phyloP scores from a whole-genome alignment of 495 filamentous ascomycete genomes.

The Lindgomyces ingoldianus region DNA sequence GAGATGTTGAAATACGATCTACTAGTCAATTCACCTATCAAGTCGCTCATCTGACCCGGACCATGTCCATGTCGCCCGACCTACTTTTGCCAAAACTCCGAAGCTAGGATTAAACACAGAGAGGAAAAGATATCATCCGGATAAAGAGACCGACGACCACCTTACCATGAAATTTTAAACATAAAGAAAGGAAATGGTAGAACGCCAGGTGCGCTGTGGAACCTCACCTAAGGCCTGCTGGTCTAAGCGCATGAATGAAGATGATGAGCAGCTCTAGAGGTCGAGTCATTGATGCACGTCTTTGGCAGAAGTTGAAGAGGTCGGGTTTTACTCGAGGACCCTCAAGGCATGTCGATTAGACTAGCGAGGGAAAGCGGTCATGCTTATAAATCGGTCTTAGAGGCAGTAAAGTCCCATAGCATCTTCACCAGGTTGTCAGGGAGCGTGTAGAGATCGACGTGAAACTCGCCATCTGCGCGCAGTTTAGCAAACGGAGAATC shows the following conservation, averaged over 20 bases:
- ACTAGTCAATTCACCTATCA: neutral
- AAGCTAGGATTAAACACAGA: neutral
- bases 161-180: slow-evolving; percentile 4
- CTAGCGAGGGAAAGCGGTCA: neutral
- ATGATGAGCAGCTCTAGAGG: too few relatives aligned
- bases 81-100: slow-evolving; percentile 9
- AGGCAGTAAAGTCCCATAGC: slow-evolving; percentile 82
- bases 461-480: slow-evolving; percentile 85
- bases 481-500: slow-evolving; percentile 19
- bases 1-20: neutral
- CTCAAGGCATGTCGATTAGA: neutral
- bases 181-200: neutral
- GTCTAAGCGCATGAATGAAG: neutral
- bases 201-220: neutral
- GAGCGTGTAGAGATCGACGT: slow-evolving; percentile 94
- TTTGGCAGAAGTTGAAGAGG: neutral
- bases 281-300: neutral
- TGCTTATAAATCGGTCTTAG: slow-evolving; percentile 29
- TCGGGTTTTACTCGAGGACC: neutral
- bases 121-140: neutral
- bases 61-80: neutral
- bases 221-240: too few relatives aligned
- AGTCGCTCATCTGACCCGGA: neutral
- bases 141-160: neutral
- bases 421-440: slow-evolving; percentile 80